Evolutionary conservation across 148 eudicot genomes (phyloP), one percentile per base, ranked within the genome.

Genomic region (Amaranthus palmeri): DNA sequence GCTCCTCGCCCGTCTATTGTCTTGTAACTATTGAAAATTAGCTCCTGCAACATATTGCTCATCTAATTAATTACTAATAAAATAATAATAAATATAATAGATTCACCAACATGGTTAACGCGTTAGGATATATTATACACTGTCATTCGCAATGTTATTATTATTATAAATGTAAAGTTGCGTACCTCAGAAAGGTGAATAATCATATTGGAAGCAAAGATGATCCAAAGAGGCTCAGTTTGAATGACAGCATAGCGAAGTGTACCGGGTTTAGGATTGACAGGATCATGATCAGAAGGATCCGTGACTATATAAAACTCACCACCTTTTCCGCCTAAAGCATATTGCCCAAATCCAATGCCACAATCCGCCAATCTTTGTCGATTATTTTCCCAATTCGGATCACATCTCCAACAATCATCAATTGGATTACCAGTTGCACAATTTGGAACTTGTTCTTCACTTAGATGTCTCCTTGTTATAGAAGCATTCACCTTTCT

Each of bases 341-440:
- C 97, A 48, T 88, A 84, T 50, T 90, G 96, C 43, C 97, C 97
- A 47, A 92, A 92, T 11, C 97, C 97, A 8, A 92, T 90, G 14
- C 77, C 88, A 50, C 97, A 92, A 42, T 92, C 97, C 6, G 97
- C 97, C 3, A 92, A 67, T 4, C 91, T 81, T 63, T 92, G 97
- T 41, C 97, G 96, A 81, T 92, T 82, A 6, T 83, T 84, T 14
- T 65, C 79, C 96, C 97, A 90, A 51, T 84, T 83, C 0, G 93
- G 86, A 80, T 92, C 96, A 40, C 97, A 92, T 12, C 97, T 82
- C 97, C 97, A 92, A 66, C 97, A 92, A 45, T 92, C 97, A 58
- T 92, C 97, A 15, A 90, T 85, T 0, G 97, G 97, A 75, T 92
- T 92, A 13, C 97, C 97, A 1, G 91, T 90, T 5, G 62, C 43